A percentile compares a stretch with the other conserved stretches of the same genome.
Evolutionary conservation across 768 basidiomycete genomes (phyloP).

Genomic region (Leucocoprinus leucothites): DNA sequence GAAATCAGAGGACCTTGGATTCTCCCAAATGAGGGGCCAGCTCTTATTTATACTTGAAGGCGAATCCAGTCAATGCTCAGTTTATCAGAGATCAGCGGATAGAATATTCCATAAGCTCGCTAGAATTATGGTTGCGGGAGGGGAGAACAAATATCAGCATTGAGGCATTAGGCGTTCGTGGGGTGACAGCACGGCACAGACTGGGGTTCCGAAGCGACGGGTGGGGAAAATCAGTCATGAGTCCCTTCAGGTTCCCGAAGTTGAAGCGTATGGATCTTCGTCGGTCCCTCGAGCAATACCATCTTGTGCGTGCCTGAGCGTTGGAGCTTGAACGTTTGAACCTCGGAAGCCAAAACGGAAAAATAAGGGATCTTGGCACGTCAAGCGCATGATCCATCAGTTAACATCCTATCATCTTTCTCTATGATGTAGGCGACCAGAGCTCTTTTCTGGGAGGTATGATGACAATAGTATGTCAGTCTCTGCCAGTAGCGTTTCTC

Average conservation of each 20-base stretch:
- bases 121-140: not conserved
- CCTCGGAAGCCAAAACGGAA: slow-evolving; percentile 14
- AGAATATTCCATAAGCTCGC: slow-evolving; percentile 5
- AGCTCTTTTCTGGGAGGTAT: not conserved
- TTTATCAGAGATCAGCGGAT: not conserved
- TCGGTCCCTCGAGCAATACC: slow-evolving; percentile 8
- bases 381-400: not conserved
- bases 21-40: too few relatives aligned
- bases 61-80: not conserved
- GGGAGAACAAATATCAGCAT: not conserved
- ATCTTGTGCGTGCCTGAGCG: not conserved
- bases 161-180: not conserved
- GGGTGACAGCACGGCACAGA: not conserved
- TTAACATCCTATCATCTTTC: not conserved
- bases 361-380: slow-evolving; percentile 2
- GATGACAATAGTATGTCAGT: not conserved
- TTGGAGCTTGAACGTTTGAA: slow-evolving; percentile 15
- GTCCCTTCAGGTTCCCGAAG: slow-evolving; percentile 9
- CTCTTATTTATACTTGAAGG: slow-evolving; percentile 4
- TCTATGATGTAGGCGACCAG: not conserved
- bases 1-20: not conserved
- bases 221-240: slow-evolving; percentile 5
- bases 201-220: not conserved
- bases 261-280: slow-evolving; percentile 17
- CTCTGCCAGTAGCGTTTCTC: not conserved